phyloP scores from a whole-genome alignment of 2,329 filamentous ascomycete species.

The Mycosphaerelloides madeirae region DNA sequence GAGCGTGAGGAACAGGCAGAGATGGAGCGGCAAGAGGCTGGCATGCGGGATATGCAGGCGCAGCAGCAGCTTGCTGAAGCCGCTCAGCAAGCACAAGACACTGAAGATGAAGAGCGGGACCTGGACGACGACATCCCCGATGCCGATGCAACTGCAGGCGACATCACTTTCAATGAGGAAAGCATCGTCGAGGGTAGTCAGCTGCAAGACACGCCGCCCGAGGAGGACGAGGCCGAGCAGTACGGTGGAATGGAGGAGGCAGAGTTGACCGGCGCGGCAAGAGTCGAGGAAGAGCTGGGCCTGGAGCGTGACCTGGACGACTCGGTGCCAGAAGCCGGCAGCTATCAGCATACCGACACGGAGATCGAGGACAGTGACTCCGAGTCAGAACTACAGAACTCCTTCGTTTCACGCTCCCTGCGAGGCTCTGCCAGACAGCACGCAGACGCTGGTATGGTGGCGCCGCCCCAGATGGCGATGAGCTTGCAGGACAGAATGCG shows the following conservation, averaged over 20 bases:
- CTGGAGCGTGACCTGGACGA: slow-evolving; percentile 40
- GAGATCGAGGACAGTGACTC: slow-evolving; percentile 42
- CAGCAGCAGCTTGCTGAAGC: slow-evolving; percentile 56
- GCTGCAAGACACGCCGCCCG: slow-evolving; percentile 34
- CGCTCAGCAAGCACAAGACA: slow-evolving; percentile 39
- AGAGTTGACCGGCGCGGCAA: slow-evolving; percentile 43
- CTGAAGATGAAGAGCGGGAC: slow-evolving; percentile 37
- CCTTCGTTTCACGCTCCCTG: slow-evolving; percentile 22
- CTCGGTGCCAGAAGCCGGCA: slow-evolving; percentile 49
- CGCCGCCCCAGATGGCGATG: slow-evolving; percentile 4
- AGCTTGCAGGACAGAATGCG: slow-evolving; percentile 29
- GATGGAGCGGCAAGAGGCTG: slow-evolving; percentile 63
- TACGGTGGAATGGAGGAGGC: slow-evolving; percentile 43
- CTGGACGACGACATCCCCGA: slow-evolving; percentile 63
- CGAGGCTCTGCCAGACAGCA: slow-evolving; percentile 12
- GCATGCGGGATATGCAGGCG: slow-evolving; percentile 66
- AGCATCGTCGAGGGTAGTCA: slow-evolving; percentile 45
- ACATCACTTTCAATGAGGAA: slow-evolving; percentile 46
- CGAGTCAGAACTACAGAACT: slow-evolving; percentile 24
- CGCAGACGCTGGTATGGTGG: slow-evolving; percentile 7
- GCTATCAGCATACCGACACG: slow-evolving; percentile 53
- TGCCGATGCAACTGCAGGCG: slow-evolving; percentile 48
- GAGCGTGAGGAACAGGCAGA: slow-evolving; percentile 84
- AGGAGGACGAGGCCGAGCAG: slow-evolving; percentile 39
- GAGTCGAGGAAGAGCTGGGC: slow-evolving; percentile 44